Evolutionary conservation across 495 filamentous ascomycete species (phyloP), one percentile per base, ranked within the genome.

Genomic region (Aspergillus nanangensis): DNA sequence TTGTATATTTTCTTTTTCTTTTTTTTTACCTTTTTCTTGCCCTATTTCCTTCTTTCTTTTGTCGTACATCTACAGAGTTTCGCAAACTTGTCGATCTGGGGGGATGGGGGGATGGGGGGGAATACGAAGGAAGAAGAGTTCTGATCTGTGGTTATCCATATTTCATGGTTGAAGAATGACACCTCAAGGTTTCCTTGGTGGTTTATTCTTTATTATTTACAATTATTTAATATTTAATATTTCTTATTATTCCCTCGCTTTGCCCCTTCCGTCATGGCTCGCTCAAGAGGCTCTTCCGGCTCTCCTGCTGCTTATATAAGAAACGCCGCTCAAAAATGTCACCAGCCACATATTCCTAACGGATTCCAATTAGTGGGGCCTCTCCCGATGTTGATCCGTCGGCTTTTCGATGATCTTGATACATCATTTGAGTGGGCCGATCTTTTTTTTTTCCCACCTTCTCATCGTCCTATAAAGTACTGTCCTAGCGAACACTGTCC

Each of bases 261-360:
- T 50, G 54, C 62, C 62, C 57, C 65, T 68, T 66, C 58, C 65
- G 65, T 68, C 65, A 66, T 67, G 31, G 32, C 36, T 44, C 41
- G 22, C 35, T 41, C 35, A n/a, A n/a, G n/a, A n/a, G n/a, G n/a
- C n/a, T n/a, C n/a, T n/a, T n/a, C 31, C 18, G 40, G 23, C 25
- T 22, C 31, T 44, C 38, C 39, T 38, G 21, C 38, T 8, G 48
- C 43, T 47, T 48, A 52, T 14, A 9, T 55, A 51, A 55, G 5
- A 11, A 11, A 29, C 7, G 25, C 5, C 25, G 25, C 7, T 29
- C 7, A 24, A 34, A 46, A 49, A 33, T 34, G n/a, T 31, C 22
- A 43, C 29, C 18, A 39, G 35, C 48, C 36, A 44, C 48, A 52
- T 37, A 48, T 42, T 44, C 41, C 41, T 53, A 52, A 52, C 45